Percentiles rank a stretch among this genome's conserved stretches.
Conservation (phyloP, 805 yeast genomes). For the Starmerella bombi region DNA sequence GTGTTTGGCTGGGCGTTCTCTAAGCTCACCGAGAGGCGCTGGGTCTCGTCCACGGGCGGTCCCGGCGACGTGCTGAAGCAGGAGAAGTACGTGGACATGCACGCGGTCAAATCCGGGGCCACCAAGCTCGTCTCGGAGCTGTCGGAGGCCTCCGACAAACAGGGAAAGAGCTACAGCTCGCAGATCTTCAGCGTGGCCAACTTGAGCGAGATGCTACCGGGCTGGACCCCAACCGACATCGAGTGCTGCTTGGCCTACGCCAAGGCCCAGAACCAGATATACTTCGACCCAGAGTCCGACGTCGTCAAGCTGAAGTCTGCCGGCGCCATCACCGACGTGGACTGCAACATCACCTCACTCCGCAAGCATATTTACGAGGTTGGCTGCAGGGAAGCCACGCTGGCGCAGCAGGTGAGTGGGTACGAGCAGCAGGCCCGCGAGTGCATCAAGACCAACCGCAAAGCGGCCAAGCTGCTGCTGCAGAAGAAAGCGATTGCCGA, state of each 20-base stretch:
- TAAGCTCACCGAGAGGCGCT: constrained; percentile 13
- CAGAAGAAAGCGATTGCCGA: constrained; percentile 22
- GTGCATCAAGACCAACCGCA: constrained; percentile 12
- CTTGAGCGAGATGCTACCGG: constrained; percentile 12
- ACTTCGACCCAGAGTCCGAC: constrained; percentile 10
- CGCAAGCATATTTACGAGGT: constrained; percentile 15
- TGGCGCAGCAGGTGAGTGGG: constrained; percentile 16
- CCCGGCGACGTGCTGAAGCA: constrained; percentile 20
- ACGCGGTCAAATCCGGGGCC: constrained; percentile 15
- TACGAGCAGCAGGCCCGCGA: constrained; percentile 20
- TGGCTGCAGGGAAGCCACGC: constrained; percentile 17
- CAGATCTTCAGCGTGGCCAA: constrained; percentile 5
- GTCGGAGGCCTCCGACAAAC: constrained; percentile 5
- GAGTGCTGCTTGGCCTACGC: constrained; percentile 21
- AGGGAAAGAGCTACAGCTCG: constrained; percentile 8
- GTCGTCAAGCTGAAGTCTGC: constrained; percentile 17
- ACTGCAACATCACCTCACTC: constrained; percentile 10
- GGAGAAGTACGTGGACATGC: constrained; percentile 22
- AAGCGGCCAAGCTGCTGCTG: constrained; percentile 10
- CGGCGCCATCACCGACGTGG: constrained; percentile 11
- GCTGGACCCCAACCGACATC: constrained; percentile 18
- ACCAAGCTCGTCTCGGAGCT: constrained; percentile 2
- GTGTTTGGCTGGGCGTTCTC: constrained; percentile 9
- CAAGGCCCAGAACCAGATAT: constrained; percentile 19
- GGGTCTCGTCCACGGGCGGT: constrained; percentile 17